A percentile compares a stretch with the other conserved stretches of the same genome.
phyloP scores from a whole-genome alignment of 306 rosid genomes.

The Vicia faba region DNA sequence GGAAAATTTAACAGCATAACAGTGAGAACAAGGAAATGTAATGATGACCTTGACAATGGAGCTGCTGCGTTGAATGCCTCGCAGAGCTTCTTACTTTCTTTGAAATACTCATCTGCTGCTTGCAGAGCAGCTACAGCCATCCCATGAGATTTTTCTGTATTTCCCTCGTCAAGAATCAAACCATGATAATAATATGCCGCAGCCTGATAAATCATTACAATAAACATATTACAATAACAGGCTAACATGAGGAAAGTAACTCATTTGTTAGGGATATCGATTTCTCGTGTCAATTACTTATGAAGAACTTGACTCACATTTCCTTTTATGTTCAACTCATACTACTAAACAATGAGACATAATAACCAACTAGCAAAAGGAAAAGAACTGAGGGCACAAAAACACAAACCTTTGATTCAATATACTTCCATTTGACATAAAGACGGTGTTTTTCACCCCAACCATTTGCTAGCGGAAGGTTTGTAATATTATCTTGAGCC shows the following conservation, averaged over 20 bases:
- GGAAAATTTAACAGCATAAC: constrained; percentile 3
- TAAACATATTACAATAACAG: constrained; percentile 5
- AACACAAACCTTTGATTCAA: constrained; percentile 80
- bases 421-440: constrained; percentile 86
- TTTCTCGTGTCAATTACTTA: background rate
- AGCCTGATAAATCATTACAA: constrained; percentile 60
- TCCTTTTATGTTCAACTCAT: background rate
- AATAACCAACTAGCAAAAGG: constrained; percentile 4
- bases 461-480: constrained; percentile 83
- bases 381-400: constrained; percentile 15
- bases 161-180: constrained; percentile 96
- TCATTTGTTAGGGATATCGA: background rate
- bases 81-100: constrained; percentile 88
- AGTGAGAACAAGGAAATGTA: constrained; percentile 17
- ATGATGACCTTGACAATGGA: constrained; percentile 79
- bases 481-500: constrained; percentile 97
- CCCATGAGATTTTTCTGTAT: constrained; percentile 93
- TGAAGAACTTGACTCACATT: background rate
- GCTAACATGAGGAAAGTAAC: background rate
- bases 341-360: background rate
- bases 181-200: constrained; percentile 98
- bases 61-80: constrained; percentile 74
- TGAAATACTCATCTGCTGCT: constrained; percentile 94
- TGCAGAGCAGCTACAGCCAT: constrained; percentile 99
- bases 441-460: constrained; percentile 92